Evolutionary conservation across 306 rosid genomes (phyloP), one percentile per base, ranked within the genome.

Genomic region (Benincasa hispida): DNA sequence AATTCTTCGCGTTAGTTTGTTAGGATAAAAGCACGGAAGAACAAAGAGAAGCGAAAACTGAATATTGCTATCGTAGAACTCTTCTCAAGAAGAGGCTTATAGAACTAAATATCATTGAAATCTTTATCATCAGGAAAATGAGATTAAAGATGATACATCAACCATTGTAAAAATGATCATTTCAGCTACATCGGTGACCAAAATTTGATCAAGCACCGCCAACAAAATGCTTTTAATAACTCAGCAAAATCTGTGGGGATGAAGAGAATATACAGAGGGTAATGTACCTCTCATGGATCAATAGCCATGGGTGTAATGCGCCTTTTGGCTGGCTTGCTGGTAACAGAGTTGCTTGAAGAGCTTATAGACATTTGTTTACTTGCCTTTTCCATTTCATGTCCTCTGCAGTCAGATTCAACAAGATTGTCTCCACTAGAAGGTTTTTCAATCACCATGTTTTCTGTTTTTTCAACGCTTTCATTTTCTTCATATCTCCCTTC

Each of bases 281-380:
- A 37, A 6, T 19, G 65, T 53, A 37, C 63, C 59, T 75, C 25
- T 81, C 69, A 81, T 0, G 87, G 83, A 66, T 81, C 89, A 72
- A 87, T 83, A 15, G 81, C 85, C 75, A 87, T 81, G 51, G 86
- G 91, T 9, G 87, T 85, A 59, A 87, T 87, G 58, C 89, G 86
- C 80, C 86, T 82, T 81, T 83, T 87, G 19, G 83, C 79, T 15
- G 85, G 83, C 81, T 80, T 83, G 65, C 75, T 81, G 65, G 61
- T 62, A 27, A 47, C 45, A 41, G 77, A 67, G 51, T 53, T 42
- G 32, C 24, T 70, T 10, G 62, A 30, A 60, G 84, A 82, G 84
- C 79, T 82, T 12, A 78, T 3, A 42, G 85, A 54, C 17, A 67
- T 81, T 10, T 57, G 67, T 77, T 80, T 79, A 77, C 80, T 85